Evolutionary conservation across 2,329 filamentous ascomycete genomes (phyloP).

Genomic region (Capronia americana): DNA sequence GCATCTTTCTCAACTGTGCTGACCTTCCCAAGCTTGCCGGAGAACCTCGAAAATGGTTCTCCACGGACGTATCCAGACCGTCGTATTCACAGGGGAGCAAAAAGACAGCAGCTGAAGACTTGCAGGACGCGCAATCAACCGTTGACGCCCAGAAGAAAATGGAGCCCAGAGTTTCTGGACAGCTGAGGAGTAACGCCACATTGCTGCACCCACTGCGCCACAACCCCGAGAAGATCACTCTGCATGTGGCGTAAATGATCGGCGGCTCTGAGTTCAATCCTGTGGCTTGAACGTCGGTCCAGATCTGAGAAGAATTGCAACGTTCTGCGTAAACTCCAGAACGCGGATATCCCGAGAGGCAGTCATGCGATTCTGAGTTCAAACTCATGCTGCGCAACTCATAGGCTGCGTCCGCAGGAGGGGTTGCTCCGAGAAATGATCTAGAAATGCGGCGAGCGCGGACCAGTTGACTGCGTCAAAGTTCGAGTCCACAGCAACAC

Average conservation of each 20-base stretch:
- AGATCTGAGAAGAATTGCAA: not conserved
- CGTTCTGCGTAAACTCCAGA: not conserved
- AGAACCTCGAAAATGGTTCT: not conserved
- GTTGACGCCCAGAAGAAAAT: not conserved
- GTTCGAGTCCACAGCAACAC: not conserved
- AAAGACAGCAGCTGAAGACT: not conserved
- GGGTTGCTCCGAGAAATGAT: not conserved
- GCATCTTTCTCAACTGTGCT: not conserved
- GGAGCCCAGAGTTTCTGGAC: not conserved
- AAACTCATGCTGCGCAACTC: not conserved
- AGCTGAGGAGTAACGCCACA: not conserved
- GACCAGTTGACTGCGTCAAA: not conserved
- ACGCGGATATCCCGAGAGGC: not conserved
- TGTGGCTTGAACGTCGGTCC: slow-evolving; percentile 9
- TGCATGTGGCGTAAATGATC: slow-evolving; percentile 1
- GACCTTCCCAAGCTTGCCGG: not conserved
- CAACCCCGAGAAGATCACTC: not conserved
- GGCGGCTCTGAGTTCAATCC: not conserved
- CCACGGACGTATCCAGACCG: not conserved
- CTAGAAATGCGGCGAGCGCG: not conserved
- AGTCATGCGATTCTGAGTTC: not conserved
- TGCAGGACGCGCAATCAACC: slow-evolving; percentile 2
- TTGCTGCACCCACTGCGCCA: not conserved
- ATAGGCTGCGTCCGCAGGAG: not conserved
- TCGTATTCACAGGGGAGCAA: not conserved